Evolutionary conservation across 139 green algal species (phyloP).

Genomic region (Chlorella sorokiniana): DNA sequence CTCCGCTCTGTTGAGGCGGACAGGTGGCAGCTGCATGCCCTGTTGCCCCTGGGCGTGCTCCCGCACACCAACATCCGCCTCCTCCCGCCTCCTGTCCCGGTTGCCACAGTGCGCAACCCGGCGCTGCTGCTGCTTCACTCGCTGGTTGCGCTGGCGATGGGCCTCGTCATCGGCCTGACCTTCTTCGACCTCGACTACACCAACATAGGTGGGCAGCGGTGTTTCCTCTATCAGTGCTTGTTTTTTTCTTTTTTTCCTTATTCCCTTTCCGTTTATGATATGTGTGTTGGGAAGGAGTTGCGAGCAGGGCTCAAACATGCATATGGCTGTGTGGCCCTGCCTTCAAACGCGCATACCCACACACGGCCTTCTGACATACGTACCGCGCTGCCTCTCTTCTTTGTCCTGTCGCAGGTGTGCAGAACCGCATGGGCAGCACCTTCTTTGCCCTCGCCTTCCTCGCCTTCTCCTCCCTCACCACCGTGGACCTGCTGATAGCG

Average conservation of each 20-base stretch:
- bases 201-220: conserved; percentile 26
- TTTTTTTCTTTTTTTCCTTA: too few species aligned
- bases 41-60: too few species aligned
- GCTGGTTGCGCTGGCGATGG: conserved; percentile 55
- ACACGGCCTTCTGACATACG: too few species aligned
- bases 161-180: conserved; percentile 62
- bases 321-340: too few species aligned
- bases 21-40: too few species aligned
- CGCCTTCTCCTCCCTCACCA: conserved; percentile 76
- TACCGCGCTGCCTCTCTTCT: not conserved
- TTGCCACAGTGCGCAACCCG: conserved; percentile 62
- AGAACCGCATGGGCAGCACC: conserved; percentile 74
- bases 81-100: not conserved
- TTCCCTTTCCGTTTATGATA: too few species aligned
- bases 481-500: conserved; percentile 68
- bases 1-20: too few species aligned
- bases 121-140: conserved; percentile 68
- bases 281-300: too few species aligned
- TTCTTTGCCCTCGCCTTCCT: conserved; percentile 86
- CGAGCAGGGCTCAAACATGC: too few species aligned
- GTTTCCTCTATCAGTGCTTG: too few species aligned
- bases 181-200: conserved; percentile 59
- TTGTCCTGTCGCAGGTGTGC: conserved; percentile 52
- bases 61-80: not conserved
- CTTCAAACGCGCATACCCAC: too few species aligned